Base-by-base conservation (phyloP, 331 rosid genomes). In the Dryas integrifolia region DNA sequence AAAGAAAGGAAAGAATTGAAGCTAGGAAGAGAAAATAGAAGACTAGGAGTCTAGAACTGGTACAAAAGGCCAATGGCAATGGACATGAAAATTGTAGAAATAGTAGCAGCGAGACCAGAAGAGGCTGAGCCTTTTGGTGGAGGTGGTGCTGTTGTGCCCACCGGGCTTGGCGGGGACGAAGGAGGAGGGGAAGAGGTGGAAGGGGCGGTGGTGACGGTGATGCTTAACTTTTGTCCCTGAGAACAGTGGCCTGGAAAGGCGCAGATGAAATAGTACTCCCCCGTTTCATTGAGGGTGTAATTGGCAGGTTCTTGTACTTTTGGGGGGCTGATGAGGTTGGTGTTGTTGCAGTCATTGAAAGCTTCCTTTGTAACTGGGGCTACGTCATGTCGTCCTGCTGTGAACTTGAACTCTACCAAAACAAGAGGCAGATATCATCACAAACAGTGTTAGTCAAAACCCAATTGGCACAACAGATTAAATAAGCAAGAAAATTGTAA, bases 181-280 rank as follows among this genome's bases (percentile, higher is more conserved):
- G 70, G 58, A 1, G 45, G 12, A 24, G 58, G 72, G 0, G 44
- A 9, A 57, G 76, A 49, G 38, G 52, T 26, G 7, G 75, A 39
- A 26, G 10, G 5, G 48, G 48, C 38, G 59, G 48, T 4, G 13
- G 74, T 10, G 5, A 59, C 67, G 7, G 51, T 7, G 58, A 72
- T 24, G 61, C 68, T 39, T 13, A 78, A 40, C 69, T 78, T 78
- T 63, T 78, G 77, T 24, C 77, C 82, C 12, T 10, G 0, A 26
- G 5, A 6, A 46, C 82, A 78, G n/a, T 57, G 77, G 15, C 0
- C 8, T 2, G 49, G 4, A 49, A 78, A 0, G 24, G 53, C 11
- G 57, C 77, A 78, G 69, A 72, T 72, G 77, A 72, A 65, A 49
- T 72, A 72, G 58, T 72, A 11, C 1, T 26, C 10, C 5, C 79